Base-by-base conservation (phyloP, 805 yeast genomes). In the Pichia ethanolica region DNA sequence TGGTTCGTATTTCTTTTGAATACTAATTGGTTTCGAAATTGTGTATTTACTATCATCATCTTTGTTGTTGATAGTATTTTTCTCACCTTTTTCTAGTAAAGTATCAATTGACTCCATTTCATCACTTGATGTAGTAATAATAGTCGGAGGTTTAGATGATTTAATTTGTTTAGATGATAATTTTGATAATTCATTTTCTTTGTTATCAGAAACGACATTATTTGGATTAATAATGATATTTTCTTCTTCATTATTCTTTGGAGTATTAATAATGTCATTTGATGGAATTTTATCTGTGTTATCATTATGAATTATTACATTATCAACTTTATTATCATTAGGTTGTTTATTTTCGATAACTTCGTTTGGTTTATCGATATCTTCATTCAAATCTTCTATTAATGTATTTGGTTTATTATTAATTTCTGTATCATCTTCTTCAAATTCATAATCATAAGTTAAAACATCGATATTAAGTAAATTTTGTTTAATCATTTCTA, bases 401-500 rank as follows among this genome's bases (percentile, higher is more conserved):
- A 30, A 30, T 7, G 32, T 9, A 7, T 6, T 7, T 30, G 39
- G 14, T 13, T 26, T 47, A 38, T 12, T 30, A 12, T 35, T 48
- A 12, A 26, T 42, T 12, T 43, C 48, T 11, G 42, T 51, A 30
- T 55, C 60, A 7, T 61, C 64, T 32, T 61, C 64, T 43, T 67
- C 70, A 45, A 66, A 63, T 46, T 86, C 95, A 57, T 88, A 96
- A 67, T 90, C 97, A 52, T 87, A 78, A 9, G 97, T 88, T 67
- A 90, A 82, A 55, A 74, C 81, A 47, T 78, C 77, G 34, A 88
- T 75, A 46, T 71, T 73, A 26, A 67, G 59, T 46, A 91, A 67
- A 56, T 87, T 91, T 5, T 67, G 64, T 55, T 78, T 79, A 73
- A 89, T 79, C 47, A 69, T 69, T 1, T 62, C 61, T 52, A 91